Evolutionary conservation across 192 early-diverging fungal species (phyloP).

Genomic region (Entomortierella parvispora): DNA sequence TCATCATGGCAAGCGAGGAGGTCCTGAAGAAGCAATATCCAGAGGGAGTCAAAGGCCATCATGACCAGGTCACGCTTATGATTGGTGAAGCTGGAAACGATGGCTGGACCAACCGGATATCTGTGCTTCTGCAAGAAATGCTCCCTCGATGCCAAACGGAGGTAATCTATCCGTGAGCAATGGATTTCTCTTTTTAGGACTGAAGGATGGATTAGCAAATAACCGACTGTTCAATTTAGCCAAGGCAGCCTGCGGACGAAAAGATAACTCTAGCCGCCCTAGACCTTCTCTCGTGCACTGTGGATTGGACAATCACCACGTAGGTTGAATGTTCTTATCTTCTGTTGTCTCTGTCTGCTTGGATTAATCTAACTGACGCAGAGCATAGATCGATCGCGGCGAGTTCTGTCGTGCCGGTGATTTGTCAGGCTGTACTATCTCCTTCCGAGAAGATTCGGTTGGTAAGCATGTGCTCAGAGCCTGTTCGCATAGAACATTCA

Average conservation of each 20-base stretch:
- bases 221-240: background rate
- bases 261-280: slow-evolving; percentile 31
- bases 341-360: background rate
- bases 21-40: slow-evolving; percentile 58
- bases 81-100: slow-evolving; percentile 61
- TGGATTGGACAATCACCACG: slow-evolving; percentile 36
- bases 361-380: background rate
- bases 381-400: slow-evolving; percentile 18
- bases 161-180: background rate
- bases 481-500: slow-evolving; percentile 3
- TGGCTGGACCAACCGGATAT: slow-evolving; percentile 66
- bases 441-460: slow-evolving; percentile 47
- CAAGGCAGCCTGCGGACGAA: slow-evolving; percentile 26
- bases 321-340: background rate
- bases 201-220: background rate
- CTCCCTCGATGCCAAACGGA: slow-evolving; percentile 29
- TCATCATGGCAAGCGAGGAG: slow-evolving; percentile 59
- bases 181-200: background rate
- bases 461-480: slow-evolving; percentile 36
- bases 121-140: slow-evolving; percentile 31
- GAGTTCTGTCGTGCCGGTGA: slow-evolving; percentile 4
- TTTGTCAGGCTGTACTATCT: slow-evolving; percentile 34
- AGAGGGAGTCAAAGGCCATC: slow-evolving; percentile 52
- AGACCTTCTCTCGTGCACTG: slow-evolving; percentile 1
- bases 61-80: slow-evolving; percentile 56